Evolutionary conservation across 805 yeast species (phyloP).

Genomic region (Schwanniomyces pseudopolymorphus): DNA sequence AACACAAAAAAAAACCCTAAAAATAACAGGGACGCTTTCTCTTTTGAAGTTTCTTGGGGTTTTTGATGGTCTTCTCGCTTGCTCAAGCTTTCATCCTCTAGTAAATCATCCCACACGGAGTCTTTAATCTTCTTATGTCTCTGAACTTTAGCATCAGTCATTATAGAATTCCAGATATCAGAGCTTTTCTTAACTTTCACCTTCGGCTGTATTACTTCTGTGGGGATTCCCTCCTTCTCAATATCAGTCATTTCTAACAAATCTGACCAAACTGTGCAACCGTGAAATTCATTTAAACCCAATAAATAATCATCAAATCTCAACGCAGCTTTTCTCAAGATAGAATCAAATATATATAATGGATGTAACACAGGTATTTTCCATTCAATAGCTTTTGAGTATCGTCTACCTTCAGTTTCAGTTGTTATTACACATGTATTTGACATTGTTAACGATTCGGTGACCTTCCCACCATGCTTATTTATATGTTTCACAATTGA

Average conservation of each 20-base stretch:
- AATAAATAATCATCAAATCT: constrained; percentile 39
- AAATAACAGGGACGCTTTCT: constrained; percentile 29
- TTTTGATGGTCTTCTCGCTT: constrained; percentile 12
- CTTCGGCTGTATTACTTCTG: not conserved
- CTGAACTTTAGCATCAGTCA: constrained; percentile 24
- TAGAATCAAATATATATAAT: constrained; percentile 47
- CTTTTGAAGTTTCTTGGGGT: constrained; percentile 8
- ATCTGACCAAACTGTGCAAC: constrained; percentile 40
- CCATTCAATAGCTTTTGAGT: constrained; percentile 53
- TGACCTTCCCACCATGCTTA: constrained; percentile 49
- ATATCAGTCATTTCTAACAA: constrained; percentile 2
- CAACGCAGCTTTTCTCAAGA: constrained; percentile 44
- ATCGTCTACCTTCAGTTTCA: constrained; percentile 51
- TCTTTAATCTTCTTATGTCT: constrained; percentile 12
- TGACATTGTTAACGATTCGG: constrained; percentile 48
- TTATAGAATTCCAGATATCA: constrained; percentile 45
- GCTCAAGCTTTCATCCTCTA: constrained; percentile 13
- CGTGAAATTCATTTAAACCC: constrained; percentile 15
- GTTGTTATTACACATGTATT: constrained; percentile 50
- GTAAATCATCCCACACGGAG: constrained; percentile 26
- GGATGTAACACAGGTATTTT: constrained; percentile 53
- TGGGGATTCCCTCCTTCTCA: constrained; percentile 6
- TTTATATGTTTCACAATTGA: constrained; percentile 34
- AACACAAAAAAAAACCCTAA: constrained; percentile 41
- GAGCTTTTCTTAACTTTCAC: constrained; percentile 20